Conservation (phyloP, 2,329 filamentous ascomycete species). For the Talaromyces amestolkiae region DNA sequence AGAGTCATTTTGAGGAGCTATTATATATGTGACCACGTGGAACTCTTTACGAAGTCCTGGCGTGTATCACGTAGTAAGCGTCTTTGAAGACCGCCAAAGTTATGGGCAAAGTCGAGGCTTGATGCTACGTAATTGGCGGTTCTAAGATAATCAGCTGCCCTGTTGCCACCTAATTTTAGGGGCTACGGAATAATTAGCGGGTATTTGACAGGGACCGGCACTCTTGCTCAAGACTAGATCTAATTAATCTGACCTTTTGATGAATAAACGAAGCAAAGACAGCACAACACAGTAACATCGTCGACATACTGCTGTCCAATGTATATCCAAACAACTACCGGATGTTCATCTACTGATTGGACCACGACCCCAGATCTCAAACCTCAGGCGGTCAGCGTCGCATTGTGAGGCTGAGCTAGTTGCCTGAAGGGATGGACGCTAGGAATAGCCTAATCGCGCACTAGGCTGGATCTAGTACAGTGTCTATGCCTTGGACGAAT, state of each 20-base stretch:
- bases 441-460: background rate
- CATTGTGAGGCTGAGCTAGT: constrained; percentile 4
- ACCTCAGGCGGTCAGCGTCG: background rate
- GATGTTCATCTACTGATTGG: background rate
- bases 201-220: background rate
- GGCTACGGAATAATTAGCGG: background rate
- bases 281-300: background rate
- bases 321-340: background rate
- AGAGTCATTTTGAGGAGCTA: background rate
- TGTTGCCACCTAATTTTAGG: background rate
- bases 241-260: background rate
- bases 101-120: background rate
- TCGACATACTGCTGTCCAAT: background rate
- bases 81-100: background rate
- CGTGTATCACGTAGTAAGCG: background rate
- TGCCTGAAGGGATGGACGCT: background rate
- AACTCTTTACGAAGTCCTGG: background rate
- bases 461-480: background rate
- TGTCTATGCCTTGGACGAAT: background rate
- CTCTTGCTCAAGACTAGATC: too few relatives aligned
- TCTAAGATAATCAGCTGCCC: background rate
- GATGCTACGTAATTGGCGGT: background rate
- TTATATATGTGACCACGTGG: background rate
- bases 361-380: background rate
- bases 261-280: background rate